Evolutionary conservation across 2,329 filamentous ascomycete species (phyloP).

Genomic region (Beauveria asiatica): DNA sequence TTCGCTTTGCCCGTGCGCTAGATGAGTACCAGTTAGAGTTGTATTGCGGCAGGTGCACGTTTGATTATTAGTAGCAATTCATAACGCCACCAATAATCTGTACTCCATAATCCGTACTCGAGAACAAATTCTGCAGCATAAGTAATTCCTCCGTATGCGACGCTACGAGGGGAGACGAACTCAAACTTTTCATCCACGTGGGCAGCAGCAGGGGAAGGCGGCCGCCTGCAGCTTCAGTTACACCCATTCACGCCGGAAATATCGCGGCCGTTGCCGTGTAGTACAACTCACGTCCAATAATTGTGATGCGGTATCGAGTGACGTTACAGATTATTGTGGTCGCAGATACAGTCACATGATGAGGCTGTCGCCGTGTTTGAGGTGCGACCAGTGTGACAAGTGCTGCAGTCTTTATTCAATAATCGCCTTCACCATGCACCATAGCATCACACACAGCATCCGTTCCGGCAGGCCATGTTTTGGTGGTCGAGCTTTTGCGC

Average conservation of each 20-base stretch:
- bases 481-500: neutral
- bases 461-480: neutral
- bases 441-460: neutral
- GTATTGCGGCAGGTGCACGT: neutral
- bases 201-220: neutral
- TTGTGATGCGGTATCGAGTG: neutral
- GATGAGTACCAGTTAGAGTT: neutral
- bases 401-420: neutral
- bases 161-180: neutral
- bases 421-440: neutral
- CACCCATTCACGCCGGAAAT: neutral
- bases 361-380: neutral
- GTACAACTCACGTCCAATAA: neutral
- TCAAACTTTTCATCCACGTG: constrained; percentile 2
- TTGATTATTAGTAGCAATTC: neutral
- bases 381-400: neutral
- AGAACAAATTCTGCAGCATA: neutral
- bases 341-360: neutral
- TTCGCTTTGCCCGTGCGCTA: neutral
- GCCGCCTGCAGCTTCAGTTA: neutral
- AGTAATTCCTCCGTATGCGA: neutral
- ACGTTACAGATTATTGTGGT: neutral
- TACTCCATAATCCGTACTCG: neutral
- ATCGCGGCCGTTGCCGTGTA: neutral
- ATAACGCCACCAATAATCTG: constrained; percentile 1